Percentiles rank a stretch among this genome's conserved stretches.
These are phyloP conservation scores for Scytalidium lignicola DNA, from an alignment of 2,329 filamentous ascomycete genomes.

Conservation along the genomic window DNA sequence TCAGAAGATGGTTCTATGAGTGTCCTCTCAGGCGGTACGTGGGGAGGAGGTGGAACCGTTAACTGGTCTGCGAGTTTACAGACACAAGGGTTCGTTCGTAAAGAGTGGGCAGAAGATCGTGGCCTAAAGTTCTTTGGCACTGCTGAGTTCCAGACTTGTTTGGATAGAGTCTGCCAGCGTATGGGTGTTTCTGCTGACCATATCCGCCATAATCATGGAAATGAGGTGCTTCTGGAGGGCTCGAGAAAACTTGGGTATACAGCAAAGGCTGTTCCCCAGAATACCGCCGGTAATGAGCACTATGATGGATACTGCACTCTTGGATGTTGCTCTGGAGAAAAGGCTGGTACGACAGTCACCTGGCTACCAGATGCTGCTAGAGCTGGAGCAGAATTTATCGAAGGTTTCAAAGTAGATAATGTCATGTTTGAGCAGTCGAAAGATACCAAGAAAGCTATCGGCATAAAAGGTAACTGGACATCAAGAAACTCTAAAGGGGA, in stretches of 20 bases:
- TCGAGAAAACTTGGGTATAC: constrained; percentile 67
- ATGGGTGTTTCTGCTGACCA: constrained; percentile 68
- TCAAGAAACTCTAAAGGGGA: constrained; percentile 61
- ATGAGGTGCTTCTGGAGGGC: constrained; percentile 69
- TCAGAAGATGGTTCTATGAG: constrained; percentile 53
- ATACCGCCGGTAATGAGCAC: constrained; percentile 69
- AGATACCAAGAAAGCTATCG: constrained; percentile 53
- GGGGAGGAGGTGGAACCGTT: constrained; percentile 81
- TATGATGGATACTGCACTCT: constrained; percentile 63
- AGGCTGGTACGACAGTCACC: constrained; percentile 71
- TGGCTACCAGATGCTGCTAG: constrained; percentile 76
- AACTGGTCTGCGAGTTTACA: constrained; percentile 71
- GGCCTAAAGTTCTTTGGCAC: constrained; percentile 71
- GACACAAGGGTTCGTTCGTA: constrained; percentile 70
- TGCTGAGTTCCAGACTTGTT: constrained; percentile 66
- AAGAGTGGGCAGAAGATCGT: constrained; percentile 68
- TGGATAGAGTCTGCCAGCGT: constrained; percentile 72
- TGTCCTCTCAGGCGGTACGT: constrained; percentile 64
- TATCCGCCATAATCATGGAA: constrained; percentile 69
- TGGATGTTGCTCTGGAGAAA: constrained; percentile 62
- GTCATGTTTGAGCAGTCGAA: constrained; percentile 59
- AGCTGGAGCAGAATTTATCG: constrained; percentile 75
- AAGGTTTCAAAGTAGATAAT: constrained; percentile 70
- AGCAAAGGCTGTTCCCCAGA: constrained; percentile 68
- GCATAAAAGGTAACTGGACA: constrained; percentile 71